Base-by-base conservation (phyloP, 257 asterid species). In the Solanum dulcamara region DNA sequence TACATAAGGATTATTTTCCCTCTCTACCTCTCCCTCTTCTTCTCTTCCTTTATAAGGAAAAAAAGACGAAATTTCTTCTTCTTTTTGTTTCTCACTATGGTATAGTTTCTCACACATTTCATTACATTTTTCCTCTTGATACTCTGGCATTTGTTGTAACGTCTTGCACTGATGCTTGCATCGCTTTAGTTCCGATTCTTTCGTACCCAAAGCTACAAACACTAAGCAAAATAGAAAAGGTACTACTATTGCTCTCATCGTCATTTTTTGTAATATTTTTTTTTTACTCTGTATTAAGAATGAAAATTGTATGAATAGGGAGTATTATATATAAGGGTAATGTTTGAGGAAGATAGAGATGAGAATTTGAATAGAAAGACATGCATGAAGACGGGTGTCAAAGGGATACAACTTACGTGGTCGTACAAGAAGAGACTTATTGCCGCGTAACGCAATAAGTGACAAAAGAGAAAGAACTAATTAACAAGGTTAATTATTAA, bases 301-400 rank as follows among this genome's bases (percentile, higher is more conserved):
- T 57, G 28, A 2, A 15, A 14, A 14, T n/a, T n/a, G n/a, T 1
- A 14, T 14, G 59, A 24, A 15, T 51, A 75, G 2, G 59, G 24
- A 14, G 12, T 40, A 0, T 53, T 20, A 8, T 33, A 30, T n/a
- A 40, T 42, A 44, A 46, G 82, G 44, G 38, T 26, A 77, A 15
- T 50, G 4, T 3, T 6, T 26, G 24, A 22, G 6, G 51, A 80
- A 83, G 90, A 88, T 80, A 80, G 60, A 40, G 83, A 84, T 46
- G 71, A 60, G 84, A 12, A 6, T 18, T 33, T 6, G 38, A 70
- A n/a, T 60, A 72, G 24, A 35, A 33, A 5, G 83, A 35, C 93
- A 89, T 89, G 92, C 93, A 87, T 79, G 89, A 30, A 26, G 40
- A 79, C 93, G 88, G 38, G 93, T 91, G 91, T 87, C 92, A 55